phyloP scores from a whole-genome alignment of 306 rosid genomes.

The Gynostemma pentaphyllum region DNA sequence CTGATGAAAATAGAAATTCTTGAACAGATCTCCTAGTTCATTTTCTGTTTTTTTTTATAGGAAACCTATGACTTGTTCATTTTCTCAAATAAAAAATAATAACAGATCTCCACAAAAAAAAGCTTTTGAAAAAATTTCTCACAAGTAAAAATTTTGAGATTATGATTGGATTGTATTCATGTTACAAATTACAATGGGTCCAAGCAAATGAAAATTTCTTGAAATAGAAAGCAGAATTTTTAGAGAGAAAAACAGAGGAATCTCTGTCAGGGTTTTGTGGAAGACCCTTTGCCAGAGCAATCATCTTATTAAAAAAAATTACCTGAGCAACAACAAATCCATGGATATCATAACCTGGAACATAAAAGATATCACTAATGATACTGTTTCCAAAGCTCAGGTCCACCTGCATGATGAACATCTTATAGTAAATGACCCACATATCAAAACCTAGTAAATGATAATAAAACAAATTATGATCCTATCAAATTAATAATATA shows the following conservation, averaged over 20 bases:
- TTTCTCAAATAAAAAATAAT: not conserved
- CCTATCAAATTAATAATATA: constrained; percentile 5
- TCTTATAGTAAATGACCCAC: constrained; percentile 14
- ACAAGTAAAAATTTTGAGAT: not conserved
- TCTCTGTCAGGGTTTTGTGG: not conserved
- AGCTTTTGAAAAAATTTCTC: not conserved
- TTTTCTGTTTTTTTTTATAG: too few relatives aligned
- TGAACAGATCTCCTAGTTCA: not conserved
- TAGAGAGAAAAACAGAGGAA: not conserved
- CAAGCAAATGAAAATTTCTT: not conserved
- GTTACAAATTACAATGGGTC: not conserved
- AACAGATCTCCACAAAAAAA: not conserved
- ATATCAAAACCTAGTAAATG: too few relatives aligned
- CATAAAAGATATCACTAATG: constrained; percentile 60
- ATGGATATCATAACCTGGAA: constrained; percentile 67
- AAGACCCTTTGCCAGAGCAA: too few relatives aligned
- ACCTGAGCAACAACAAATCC: constrained; percentile 98
- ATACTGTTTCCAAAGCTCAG: constrained; percentile 71
- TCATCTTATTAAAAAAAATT: too few relatives aligned
- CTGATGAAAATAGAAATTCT: not conserved
- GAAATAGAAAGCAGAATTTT: not conserved
- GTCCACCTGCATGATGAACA: constrained; percentile 55
- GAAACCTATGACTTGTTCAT: too few relatives aligned
- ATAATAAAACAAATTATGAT: too few relatives aligned
- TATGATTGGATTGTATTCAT: not conserved